Percentiles rank a stretch among this genome's conserved stretches.
These are phyloP conservation scores for Amauroascus niger DNA, from an alignment of 2,329 filamentous ascomycete species.

Conservation along the genomic window DNA sequence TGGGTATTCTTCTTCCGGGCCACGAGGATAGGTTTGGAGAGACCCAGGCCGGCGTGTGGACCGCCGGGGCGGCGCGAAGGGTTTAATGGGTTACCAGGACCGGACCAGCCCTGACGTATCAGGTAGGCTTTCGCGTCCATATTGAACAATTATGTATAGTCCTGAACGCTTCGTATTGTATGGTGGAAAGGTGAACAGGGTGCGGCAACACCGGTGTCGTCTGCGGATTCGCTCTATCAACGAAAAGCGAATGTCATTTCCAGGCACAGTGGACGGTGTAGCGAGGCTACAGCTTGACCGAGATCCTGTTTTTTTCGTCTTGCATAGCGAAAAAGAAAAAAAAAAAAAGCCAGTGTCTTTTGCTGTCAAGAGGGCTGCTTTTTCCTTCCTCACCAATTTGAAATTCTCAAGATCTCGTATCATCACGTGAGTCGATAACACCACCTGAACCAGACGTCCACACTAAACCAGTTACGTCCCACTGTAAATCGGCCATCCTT, in stretches of 20 bases:
- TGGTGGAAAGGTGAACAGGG: neutral
- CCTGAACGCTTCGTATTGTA: neutral
- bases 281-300: too few relatives aligned
- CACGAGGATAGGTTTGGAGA: slow-evolving; percentile 73
- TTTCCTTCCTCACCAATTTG: too few relatives aligned
- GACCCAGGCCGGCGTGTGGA: slow-evolving; percentile 57
- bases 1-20: slow-evolving; percentile 72
- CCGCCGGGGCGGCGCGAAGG: slow-evolving; percentile 41
- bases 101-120: slow-evolving; percentile 79
- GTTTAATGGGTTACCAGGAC: slow-evolving; percentile 79
- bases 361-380: too few relatives aligned
- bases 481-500: too few relatives aligned
- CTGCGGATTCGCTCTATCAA: neutral
- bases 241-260: too few relatives aligned
- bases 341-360: too few relatives aligned
- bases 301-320: too few relatives aligned
- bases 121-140: slow-evolving; percentile 85
- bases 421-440: neutral
- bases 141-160: neutral
- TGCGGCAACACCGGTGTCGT: neutral
- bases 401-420: neutral
- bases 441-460: neutral
- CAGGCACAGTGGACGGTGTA: too few relatives aligned
- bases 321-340: too few relatives aligned
- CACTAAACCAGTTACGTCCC: too few relatives aligned